phyloP scores from a whole-genome alignment of 2,329 filamentous ascomycete genomes.

The Saccharata proteae region DNA sequence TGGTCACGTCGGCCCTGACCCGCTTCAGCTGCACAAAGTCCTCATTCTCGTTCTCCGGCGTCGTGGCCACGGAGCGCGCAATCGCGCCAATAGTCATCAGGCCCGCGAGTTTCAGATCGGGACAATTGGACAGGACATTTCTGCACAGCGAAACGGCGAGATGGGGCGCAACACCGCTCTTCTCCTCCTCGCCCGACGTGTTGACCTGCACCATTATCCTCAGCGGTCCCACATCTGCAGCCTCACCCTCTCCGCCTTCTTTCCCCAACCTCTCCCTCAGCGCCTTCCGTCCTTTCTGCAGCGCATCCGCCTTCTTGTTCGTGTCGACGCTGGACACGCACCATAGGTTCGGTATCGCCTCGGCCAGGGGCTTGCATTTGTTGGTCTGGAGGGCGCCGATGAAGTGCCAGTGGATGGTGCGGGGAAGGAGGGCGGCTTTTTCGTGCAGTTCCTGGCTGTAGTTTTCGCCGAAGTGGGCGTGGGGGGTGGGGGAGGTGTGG shows the following conservation, averaged over 20 bases:
- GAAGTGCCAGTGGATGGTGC: slow-evolving; percentile 81
- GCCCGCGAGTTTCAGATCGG: slow-evolving; percentile 62
- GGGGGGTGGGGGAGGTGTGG: slow-evolving; percentile 42
- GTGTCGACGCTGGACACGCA: slow-evolving; percentile 85
- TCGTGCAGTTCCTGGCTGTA: slow-evolving; percentile 72
- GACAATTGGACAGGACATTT: slow-evolving; percentile 58
- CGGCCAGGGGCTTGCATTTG: slow-evolving; percentile 77
- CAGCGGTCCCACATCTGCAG: slow-evolving; percentile 36
- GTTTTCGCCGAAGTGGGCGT: slow-evolving; percentile 83
- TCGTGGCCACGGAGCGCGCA: slow-evolving; percentile 62
- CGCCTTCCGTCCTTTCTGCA: slow-evolving; percentile 63
- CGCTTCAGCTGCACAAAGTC: slow-evolving; percentile 64
- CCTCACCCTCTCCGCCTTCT: slow-evolving; percentile 12
- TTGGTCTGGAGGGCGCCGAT: slow-evolving; percentile 90
- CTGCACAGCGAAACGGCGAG: slow-evolving; percentile 53
- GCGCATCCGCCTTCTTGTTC: slow-evolving; percentile 70
- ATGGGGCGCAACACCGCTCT: slow-evolving; percentile 67
- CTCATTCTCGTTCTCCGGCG: slow-evolving; percentile 72
- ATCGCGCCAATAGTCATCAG: slow-evolving; percentile 98
- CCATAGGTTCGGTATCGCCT: slow-evolving; percentile 76
- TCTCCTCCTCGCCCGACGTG: slow-evolving; percentile 76
- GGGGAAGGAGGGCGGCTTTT: slow-evolving; percentile 70
- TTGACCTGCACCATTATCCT: slow-evolving; percentile 88
- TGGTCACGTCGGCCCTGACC: slow-evolving; percentile 57
- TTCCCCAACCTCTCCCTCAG: slow-evolving; percentile 28